phyloP scores from a whole-genome alignment of 495 filamentous ascomycete species.

The Aspergillus sparsus region DNA sequence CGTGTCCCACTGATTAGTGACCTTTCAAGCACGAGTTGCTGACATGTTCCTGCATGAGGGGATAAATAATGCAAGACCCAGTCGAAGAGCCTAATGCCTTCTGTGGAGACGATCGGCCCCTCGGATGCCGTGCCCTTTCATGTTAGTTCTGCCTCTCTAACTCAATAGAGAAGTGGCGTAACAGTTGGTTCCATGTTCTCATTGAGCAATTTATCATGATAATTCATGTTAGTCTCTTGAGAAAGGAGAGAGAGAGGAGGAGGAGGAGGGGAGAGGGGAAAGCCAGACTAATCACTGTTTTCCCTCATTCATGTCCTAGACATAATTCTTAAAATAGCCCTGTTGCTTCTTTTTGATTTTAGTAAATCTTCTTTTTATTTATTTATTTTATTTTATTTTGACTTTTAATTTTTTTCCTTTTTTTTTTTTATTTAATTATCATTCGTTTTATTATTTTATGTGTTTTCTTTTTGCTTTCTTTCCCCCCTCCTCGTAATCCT shows the following conservation, averaged over 20 bases:
- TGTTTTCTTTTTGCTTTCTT: slow-evolving; percentile 6
- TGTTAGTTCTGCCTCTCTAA: slow-evolving; percentile 19
- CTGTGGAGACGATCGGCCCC: slow-evolving; percentile 32
- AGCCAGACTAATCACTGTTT: background rate
- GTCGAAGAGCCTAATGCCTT: slow-evolving; percentile 29
- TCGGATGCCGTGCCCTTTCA: slow-evolving; percentile 28
- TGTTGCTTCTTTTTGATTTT: slow-evolving; percentile 16
- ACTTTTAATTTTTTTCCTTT: slow-evolving; percentile 8
- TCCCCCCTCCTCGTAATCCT: slow-evolving; percentile 6
- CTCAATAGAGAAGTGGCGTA: slow-evolving; percentile 26
- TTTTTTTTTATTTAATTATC: slow-evolving; percentile 7
- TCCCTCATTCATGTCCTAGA: background rate
- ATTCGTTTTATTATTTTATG: background rate
- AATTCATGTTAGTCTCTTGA: background rate
- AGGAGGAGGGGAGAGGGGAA: too few species aligned
- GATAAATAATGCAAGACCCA: slow-evolving; percentile 12
- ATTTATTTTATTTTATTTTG: slow-evolving; percentile 8
- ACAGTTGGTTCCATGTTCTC: slow-evolving; percentile 20
- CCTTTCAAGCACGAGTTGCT: slow-evolving; percentile 27
- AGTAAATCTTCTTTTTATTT: background rate
- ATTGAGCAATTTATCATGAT: slow-evolving; percentile 4
- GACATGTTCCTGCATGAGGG: slow-evolving; percentile 21
- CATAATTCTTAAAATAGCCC: slow-evolving; percentile 25
- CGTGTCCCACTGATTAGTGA: slow-evolving; percentile 19
- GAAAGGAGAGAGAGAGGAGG: too few species aligned